phyloP scores from a whole-genome alignment of 1,284 basidiomycete genomes.

The Microbotryum violaceum region DNA sequence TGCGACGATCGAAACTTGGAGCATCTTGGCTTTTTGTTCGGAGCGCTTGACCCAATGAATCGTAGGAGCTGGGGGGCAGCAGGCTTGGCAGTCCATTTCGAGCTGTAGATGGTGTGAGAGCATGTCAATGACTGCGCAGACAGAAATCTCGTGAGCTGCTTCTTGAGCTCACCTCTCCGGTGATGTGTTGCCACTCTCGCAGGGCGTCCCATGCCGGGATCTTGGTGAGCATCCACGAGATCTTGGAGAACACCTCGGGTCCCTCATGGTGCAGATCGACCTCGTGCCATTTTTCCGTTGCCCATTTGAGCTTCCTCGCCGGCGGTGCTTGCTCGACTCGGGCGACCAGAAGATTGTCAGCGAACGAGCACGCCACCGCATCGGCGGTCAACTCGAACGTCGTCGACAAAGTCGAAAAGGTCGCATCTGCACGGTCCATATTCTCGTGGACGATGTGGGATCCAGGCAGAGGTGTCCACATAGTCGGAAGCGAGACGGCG shows the following conservation, averaged over 20 bases:
- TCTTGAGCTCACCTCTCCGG: conserved; percentile 34
- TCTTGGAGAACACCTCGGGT: conserved; percentile 59
- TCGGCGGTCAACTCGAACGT: conserved; percentile 51
- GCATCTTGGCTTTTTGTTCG: conserved; percentile 48
- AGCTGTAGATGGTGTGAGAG: background rate
- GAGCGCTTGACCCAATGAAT: conserved; percentile 56
- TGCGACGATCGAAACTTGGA: conserved; percentile 51
- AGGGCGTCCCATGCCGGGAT: conserved; percentile 63
- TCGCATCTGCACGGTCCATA: conserved; percentile 29
- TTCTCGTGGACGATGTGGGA: conserved; percentile 39
- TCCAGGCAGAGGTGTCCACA: background rate
- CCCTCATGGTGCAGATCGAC: conserved; percentile 80
- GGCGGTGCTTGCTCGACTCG: conserved; percentile 56
- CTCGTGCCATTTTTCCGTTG: conserved; percentile 61
- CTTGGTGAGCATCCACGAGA: conserved; percentile 80
- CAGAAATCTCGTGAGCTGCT: background rate
- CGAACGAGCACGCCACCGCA: conserved; percentile 58
- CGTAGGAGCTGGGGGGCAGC: conserved; percentile 67
- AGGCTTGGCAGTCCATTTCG: conserved; percentile 56
- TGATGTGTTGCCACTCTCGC: conserved; percentile 55
- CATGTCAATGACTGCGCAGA: background rate
- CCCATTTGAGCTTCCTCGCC: conserved; percentile 67
- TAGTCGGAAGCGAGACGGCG: background rate
- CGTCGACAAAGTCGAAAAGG: conserved; percentile 17
- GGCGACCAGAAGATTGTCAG: conserved; percentile 68